Conservation (phyloP, 768 basidiomycete genomes). For the Boletus edulis region DNA sequence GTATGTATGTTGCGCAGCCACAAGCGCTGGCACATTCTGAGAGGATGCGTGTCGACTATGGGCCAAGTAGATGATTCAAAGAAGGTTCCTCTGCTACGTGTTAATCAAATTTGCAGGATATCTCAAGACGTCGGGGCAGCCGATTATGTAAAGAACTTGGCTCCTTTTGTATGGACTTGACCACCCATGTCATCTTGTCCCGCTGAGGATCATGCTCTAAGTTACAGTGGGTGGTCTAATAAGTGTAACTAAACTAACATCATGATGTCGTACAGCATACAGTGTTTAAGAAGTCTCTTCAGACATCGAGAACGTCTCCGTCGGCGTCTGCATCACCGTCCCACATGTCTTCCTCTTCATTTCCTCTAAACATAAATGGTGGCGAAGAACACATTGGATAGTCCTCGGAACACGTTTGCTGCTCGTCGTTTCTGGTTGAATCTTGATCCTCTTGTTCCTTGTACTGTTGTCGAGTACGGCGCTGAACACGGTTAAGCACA, state of each 20-base stretch:
- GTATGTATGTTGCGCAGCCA: constrained; percentile 7
- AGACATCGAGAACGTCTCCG: constrained; percentile 20
- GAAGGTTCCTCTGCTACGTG: too few species aligned
- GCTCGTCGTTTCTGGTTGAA: constrained; percentile 5
- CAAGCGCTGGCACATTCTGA: too few species aligned
- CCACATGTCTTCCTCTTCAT: constrained; percentile 24
- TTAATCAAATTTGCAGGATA: too few species aligned
- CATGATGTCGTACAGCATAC: constrained; percentile 11
- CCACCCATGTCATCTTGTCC: neutral
- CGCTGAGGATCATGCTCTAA: constrained; percentile 8
- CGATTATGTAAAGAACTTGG: too few species aligned
- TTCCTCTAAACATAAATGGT: neutral
- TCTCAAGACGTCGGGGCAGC: too few species aligned
- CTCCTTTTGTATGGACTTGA: too few species aligned
- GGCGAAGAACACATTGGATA: constrained; percentile 25
- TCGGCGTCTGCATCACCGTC: constrained; percentile 17
- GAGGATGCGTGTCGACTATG: too few species aligned
- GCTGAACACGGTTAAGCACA: constrained; percentile 61
- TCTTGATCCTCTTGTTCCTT: constrained; percentile 25
- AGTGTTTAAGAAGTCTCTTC: constrained; percentile 6
- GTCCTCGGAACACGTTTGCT: constrained; percentile 16
- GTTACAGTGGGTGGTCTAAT: constrained; percentile 20
- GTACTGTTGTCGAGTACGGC: constrained; percentile 35
- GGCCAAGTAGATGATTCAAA: too few species aligned
- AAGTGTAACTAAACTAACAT: constrained; percentile 22